A percentile compares a stretch with the other conserved stretches of the same genome.
These are phyloP conservation scores for Heteromeles arbutifolia DNA, from an alignment of 306 rosid genomes.

Conservation along the genomic window DNA sequence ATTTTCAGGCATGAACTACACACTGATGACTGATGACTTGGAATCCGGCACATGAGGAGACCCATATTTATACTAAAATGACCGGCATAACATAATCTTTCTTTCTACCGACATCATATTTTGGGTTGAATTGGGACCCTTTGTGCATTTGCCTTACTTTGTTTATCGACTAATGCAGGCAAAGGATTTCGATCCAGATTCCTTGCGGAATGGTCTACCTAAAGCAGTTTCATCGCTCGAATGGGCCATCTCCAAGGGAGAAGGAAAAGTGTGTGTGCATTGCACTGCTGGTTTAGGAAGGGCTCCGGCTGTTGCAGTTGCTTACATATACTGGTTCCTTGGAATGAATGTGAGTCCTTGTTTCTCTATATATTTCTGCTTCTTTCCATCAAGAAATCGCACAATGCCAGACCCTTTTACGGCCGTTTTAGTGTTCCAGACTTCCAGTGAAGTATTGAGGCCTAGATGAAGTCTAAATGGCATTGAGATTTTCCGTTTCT, in stretches of 20 bases:
- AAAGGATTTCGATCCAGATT: constrained; percentile 83
- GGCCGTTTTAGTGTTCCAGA: neutral
- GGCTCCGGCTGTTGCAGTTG: constrained; percentile 85
- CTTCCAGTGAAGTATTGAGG: neutral
- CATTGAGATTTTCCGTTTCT: neutral
- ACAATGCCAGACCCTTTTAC: neutral
- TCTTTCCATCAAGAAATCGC: neutral
- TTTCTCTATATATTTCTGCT: neutral
- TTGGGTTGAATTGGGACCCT: neutral
- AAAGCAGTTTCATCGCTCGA: constrained; percentile 88
- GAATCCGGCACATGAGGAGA: constrained; percentile 71
- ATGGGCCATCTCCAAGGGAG: constrained; percentile 79
- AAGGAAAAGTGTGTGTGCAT: constrained; percentile 75
- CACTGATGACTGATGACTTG: constrained; percentile 58
- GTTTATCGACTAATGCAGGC: constrained; percentile 43
- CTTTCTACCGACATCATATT: neutral
- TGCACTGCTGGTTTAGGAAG: constrained; percentile 96
- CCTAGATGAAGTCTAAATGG: neutral
- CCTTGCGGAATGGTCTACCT: constrained; percentile 63
- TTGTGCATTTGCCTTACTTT: neutral
- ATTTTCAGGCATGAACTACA: constrained; percentile 87
- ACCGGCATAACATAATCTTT: neutral
- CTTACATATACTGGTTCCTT: constrained; percentile 87
- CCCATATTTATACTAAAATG: constrained; percentile 36
- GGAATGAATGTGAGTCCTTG: constrained; percentile 62